These are phyloP conservation scores for Salvia sclarea DNA, from an alignment of 305 asterid species.

Conservation along the genomic window DNA sequence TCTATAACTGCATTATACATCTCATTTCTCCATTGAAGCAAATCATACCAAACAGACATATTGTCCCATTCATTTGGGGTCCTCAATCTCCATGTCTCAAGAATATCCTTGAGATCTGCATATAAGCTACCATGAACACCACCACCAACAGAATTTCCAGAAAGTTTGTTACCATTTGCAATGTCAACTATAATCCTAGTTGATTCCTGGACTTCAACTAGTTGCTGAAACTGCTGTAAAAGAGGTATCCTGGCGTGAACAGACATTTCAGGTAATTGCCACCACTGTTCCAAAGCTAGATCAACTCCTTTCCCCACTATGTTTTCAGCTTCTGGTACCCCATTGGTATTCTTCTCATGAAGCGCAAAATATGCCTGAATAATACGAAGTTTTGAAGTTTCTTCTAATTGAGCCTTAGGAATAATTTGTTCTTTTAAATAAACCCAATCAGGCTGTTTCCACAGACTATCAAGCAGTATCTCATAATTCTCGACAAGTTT, in stretches of 20 bases:
- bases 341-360: constrained; percentile 91
- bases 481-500: constrained; percentile 94
- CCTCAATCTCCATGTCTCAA: constrained; percentile 99
- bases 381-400: constrained; percentile 92
- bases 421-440: constrained; percentile 90
- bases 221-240: constrained; percentile 97
- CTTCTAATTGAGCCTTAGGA: constrained; percentile 98
- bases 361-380: constrained; percentile 97
- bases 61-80: constrained; percentile 99
- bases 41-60: constrained; percentile 97
- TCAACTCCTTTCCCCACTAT: constrained; percentile 96
- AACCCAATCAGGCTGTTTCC: constrained; percentile 99
- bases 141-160: constrained; percentile 83
- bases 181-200: constrained; percentile 89
- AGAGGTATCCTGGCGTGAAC: constrained; percentile 93
- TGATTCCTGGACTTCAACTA: constrained; percentile 99
- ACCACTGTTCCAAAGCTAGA: constrained; percentile 99
- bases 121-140: constrained; percentile 82
- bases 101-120: constrained; percentile 98
- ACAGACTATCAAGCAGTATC: constrained; percentile 88
- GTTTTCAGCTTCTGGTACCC: constrained; percentile 90
- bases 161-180: constrained; percentile 82
- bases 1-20: constrained; percentile 96
- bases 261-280: constrained; percentile 99
- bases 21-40: constrained; percentile 99